A percentile compares a stretch with the other conserved stretches of the same genome.
phyloP scores from a whole-genome alignment of 1,284 basidiomycete genomes.

The Ustilago loliicola region DNA sequence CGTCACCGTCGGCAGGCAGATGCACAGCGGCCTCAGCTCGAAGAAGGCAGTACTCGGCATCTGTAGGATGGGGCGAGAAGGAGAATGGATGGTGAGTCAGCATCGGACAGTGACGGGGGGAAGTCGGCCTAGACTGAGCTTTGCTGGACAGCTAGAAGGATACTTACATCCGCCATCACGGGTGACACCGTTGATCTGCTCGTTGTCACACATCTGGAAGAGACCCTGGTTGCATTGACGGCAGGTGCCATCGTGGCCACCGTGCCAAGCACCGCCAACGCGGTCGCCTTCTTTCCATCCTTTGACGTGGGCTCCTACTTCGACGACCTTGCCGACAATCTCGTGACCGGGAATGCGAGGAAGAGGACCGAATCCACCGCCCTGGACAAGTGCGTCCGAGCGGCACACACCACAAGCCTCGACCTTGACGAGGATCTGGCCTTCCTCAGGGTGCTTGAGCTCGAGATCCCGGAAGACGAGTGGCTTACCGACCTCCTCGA shows the following conservation, averaged over 20 bases:
- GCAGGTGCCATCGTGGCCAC: slow-evolving; percentile 62
- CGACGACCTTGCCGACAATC: slow-evolving; percentile 63
- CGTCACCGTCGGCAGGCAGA: slow-evolving; percentile 66
- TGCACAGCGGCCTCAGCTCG: slow-evolving; percentile 70
- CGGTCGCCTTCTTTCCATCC: slow-evolving; percentile 62
- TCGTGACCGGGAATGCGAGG: slow-evolving; percentile 65
- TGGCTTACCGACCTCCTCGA: slow-evolving; percentile 91
- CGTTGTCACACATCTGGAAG: slow-evolving; percentile 60
- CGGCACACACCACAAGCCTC: slow-evolving; percentile 96
- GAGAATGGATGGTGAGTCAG: not conserved
- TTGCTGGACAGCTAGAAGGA: not conserved
- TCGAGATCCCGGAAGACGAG: slow-evolving; percentile 91
- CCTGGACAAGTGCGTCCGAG: slow-evolving; percentile 73
- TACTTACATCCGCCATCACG: slow-evolving; percentile 56
- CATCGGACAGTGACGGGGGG: slow-evolving; percentile 6
- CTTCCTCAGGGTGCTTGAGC: slow-evolving; percentile 87
- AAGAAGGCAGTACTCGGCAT: slow-evolving; percentile 53
- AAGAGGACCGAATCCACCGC: slow-evolving; percentile 37
- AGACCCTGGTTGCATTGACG: slow-evolving; percentile 65
- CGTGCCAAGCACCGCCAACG: slow-evolving; percentile 68
- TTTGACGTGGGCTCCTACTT: slow-evolving; percentile 57
- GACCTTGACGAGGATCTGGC: slow-evolving; percentile 94
- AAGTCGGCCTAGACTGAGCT: too few relatives aligned
- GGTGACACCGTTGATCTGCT: slow-evolving; percentile 58
- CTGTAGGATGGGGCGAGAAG: slow-evolving; percentile 66